phyloP scores from a whole-genome alignment of 2,329 filamentous ascomycete genomes.

The Teratosphaeria zuluensis region DNA sequence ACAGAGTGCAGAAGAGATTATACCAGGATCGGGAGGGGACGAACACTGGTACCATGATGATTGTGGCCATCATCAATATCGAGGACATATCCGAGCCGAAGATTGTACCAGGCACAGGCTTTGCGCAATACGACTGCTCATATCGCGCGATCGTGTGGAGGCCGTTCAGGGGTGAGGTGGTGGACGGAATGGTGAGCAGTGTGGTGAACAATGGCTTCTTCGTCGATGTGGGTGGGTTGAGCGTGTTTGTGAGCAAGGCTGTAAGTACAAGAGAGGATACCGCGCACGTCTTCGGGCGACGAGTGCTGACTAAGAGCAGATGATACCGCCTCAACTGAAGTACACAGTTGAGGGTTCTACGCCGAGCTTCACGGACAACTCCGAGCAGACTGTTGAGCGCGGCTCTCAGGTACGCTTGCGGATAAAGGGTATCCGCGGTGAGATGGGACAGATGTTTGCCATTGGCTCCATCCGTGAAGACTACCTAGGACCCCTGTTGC shows the following conservation, averaged over 20 bases:
- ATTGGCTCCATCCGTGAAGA: conserved; percentile 92
- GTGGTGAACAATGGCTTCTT: conserved; percentile 92
- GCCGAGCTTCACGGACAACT: conserved; percentile 93
- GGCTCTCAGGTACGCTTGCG: conserved; percentile 90
- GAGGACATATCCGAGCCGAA: conserved; percentile 81
- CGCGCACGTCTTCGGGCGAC: background rate
- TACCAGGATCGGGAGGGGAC: conserved; percentile 90
- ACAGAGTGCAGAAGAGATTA: conserved; percentile 80
- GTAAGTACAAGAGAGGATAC: conserved; percentile 43
- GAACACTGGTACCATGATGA: conserved; percentile 91
- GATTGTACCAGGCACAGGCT: conserved; percentile 80
- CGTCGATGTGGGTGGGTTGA: conserved; percentile 67
- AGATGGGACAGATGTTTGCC: conserved; percentile 90
- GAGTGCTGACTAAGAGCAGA: conserved; percentile 38
- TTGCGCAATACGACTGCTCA: conserved; percentile 88
- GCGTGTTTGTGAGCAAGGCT: conserved; percentile 71
- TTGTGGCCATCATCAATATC: conserved; percentile 95
- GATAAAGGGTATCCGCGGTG: conserved; percentile 84
- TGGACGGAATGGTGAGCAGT: conserved; percentile 86
- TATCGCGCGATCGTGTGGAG: conserved; percentile 97
- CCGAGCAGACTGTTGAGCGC: conserved; percentile 86
- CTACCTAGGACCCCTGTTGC: conserved; percentile 19
- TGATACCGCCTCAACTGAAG: conserved; percentile 85
- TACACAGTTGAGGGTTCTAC: conserved; percentile 93
- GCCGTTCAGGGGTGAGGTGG: conserved; percentile 95